A percentile compares a stretch with the other conserved stretches of the same genome.
These are phyloP conservation scores for Camelina laxa DNA, from an alignment of 345 rosid species.

Conservation along the genomic window DNA sequence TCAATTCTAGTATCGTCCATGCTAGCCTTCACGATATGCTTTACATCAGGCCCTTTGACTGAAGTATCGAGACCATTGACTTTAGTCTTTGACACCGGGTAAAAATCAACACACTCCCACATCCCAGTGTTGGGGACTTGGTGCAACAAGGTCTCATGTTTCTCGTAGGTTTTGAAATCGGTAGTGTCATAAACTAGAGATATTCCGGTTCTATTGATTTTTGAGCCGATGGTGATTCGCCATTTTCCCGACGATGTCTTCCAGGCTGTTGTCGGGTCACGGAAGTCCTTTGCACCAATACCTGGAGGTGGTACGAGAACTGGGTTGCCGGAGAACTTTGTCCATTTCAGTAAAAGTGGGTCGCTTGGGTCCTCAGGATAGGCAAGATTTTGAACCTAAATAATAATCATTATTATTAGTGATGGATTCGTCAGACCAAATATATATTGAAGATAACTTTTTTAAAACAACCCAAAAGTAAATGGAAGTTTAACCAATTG, in stretches of 20 bases:
- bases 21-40: constrained; percentile 45
- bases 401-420: background rate
- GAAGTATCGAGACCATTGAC: constrained; percentile 42
- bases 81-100: constrained; percentile 37
- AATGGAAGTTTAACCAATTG: background rate
- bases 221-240: constrained; percentile 80
- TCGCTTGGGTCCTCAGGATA: constrained; percentile 77
- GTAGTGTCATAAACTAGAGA: constrained; percentile 75
- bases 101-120: constrained; percentile 68
- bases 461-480: background rate
- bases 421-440: background rate
- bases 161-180: constrained; percentile 62
- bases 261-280: constrained; percentile 99
- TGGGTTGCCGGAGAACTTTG: constrained; percentile 72
- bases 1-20: constrained; percentile 45
- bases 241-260: constrained; percentile 74
- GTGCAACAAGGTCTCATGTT: constrained; percentile 51
- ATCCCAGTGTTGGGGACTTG: constrained; percentile 78
- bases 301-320: constrained; percentile 79
- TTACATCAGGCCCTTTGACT: constrained; percentile 36
- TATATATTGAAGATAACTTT: background rate
- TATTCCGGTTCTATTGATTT: constrained; percentile 67
- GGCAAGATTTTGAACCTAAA: constrained; percentile 80
- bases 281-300: constrained; percentile 66
- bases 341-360: constrained; percentile 77